Evolutionary conservation across 345 rosid species (phyloP).

Genomic region (Brassica rapa): DNA sequence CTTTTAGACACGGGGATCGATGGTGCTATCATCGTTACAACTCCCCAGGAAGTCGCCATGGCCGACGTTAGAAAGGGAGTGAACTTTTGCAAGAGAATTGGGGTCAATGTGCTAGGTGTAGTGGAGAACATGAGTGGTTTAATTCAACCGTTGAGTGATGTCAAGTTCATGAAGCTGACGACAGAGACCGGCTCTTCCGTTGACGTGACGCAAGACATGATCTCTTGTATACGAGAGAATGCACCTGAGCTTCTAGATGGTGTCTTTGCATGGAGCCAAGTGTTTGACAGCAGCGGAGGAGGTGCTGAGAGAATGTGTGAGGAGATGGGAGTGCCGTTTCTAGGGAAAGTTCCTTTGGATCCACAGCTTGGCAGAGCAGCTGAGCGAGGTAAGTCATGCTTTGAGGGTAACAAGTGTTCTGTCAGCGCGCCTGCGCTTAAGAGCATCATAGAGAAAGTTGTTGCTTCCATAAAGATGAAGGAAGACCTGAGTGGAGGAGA

Average conservation of each 20-base stretch:
- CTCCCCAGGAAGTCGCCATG: slow-evolving; percentile 88
- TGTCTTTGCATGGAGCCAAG: slow-evolving; percentile 56
- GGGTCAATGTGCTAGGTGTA: slow-evolving; percentile 78
- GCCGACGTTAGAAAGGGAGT: slow-evolving; percentile 92
- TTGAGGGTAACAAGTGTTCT: slow-evolving; percentile 62
- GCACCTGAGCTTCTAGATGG: not conserved
- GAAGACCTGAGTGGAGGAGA: not conserved
- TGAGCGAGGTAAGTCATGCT: slow-evolving; percentile 87
- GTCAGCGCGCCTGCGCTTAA: slow-evolving; percentile 71
- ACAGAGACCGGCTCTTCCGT: slow-evolving; percentile 53
- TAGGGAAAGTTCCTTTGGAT: slow-evolving; percentile 89
- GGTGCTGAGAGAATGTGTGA: slow-evolving; percentile 81
- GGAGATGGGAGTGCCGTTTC: slow-evolving; percentile 83
- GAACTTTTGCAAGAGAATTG: slow-evolving; percentile 85
- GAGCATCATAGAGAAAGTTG: slow-evolving; percentile 18
- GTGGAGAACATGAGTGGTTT: slow-evolving; percentile 97
- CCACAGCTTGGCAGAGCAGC: slow-evolving; percentile 82
- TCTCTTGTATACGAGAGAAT: slow-evolving; percentile 33
- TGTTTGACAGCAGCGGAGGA: slow-evolving; percentile 83
- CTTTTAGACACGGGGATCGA: slow-evolving; percentile 80
- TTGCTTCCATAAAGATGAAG: slow-evolving; percentile 13
- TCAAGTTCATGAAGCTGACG: slow-evolving; percentile 55
- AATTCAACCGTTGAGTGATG: slow-evolving; percentile 63
- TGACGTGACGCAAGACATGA: slow-evolving; percentile 59
- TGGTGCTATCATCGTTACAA: slow-evolving; percentile 90